A percentile compares a stretch with the other conserved stretches of the same genome.
Conservation (phyloP, 805 yeast genomes). For the Starmerella powellii region DNA sequence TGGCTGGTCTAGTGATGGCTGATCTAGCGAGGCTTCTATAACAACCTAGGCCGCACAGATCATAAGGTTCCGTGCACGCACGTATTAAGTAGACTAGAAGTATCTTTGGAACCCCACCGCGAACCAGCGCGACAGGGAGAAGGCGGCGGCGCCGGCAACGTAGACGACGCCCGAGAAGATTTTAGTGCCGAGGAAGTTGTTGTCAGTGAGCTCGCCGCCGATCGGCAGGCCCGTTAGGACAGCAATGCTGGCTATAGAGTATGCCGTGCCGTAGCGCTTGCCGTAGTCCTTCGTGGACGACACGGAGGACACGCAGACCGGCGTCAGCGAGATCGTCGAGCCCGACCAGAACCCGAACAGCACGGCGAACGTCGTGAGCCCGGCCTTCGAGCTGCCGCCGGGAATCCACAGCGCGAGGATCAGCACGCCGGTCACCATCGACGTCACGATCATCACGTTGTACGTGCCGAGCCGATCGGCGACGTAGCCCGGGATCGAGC, state of each 20-base stretch:
- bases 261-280: slow-evolving; percentile 55
- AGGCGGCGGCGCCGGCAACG: slow-evolving; percentile 22
- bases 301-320: slow-evolving; percentile 55
- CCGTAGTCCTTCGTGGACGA: slow-evolving; percentile 55
- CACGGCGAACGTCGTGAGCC: slow-evolving; percentile 45
- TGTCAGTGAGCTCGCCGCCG: slow-evolving; percentile 28
- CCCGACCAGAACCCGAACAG: slow-evolving; percentile 24
- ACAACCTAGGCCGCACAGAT: too few species aligned
- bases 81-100: too few species aligned
- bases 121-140: slow-evolving; percentile 23
- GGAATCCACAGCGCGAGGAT: slow-evolving; percentile 57
- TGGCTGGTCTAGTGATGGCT: too few species aligned
- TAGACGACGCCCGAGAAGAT: slow-evolving; percentile 27
- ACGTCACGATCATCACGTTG: slow-evolving; percentile 43
- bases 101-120: slow-evolving; percentile 23
- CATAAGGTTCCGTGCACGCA: too few species aligned
- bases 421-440: slow-evolving; percentile 31
- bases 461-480: slow-evolving; percentile 48
- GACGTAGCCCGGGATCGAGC: slow-evolving; percentile 43
- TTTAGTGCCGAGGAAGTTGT: slow-evolving; percentile 28
- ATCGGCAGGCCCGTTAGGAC: slow-evolving; percentile 32
- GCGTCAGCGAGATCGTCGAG: slow-evolving; percentile 47
- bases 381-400: slow-evolving; percentile 32
- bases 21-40: too few species aligned
- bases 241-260: slow-evolving; percentile 35